Evolutionary conservation across 352 stramenopile species (phyloP).

Genomic region (Globisporangium lucens): DNA sequence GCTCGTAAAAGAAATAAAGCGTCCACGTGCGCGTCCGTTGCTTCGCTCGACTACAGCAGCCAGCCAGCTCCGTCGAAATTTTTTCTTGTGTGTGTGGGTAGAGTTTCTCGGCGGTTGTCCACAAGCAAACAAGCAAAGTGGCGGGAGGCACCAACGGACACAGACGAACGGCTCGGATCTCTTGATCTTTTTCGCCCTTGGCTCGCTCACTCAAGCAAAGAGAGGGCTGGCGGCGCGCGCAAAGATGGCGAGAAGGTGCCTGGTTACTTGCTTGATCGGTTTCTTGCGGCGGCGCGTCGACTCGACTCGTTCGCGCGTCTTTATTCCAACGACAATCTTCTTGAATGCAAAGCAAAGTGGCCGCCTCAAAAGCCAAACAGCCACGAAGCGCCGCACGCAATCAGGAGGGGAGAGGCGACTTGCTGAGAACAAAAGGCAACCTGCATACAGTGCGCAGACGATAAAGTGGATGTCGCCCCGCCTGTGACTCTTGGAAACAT

Average conservation of each 20-base stretch:
- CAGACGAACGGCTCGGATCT: not conserved
- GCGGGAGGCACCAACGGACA: not conserved
- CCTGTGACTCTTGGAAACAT: not conserved
- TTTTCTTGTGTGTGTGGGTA: not conserved
- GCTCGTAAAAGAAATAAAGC: not conserved
- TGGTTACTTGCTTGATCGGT: not conserved
- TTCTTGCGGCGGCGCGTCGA: not conserved
- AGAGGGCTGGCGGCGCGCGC: no score
- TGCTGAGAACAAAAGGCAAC: constrained; percentile 9
- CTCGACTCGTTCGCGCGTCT: not conserved
- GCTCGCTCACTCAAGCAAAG: not conserved
- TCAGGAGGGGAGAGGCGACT: not conserved
- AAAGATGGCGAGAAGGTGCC: not conserved
- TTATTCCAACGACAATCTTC: not conserved
- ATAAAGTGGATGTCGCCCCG: constrained; percentile 2
- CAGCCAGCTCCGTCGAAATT: not conserved
- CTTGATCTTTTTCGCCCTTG: no score
- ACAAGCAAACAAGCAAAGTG: not conserved
- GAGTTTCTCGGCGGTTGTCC: constrained; percentile 10
- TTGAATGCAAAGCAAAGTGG: constrained; percentile 1
- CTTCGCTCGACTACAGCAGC: not conserved
- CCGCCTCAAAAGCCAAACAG: not conserved
- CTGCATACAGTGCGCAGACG: not conserved
- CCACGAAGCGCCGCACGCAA: constrained; percentile 8
- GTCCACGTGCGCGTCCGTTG: constrained; percentile 7